These are phyloP conservation scores for Amylostereum areolatum DNA, from an alignment of 1,284 basidiomycete genomes.

Conservation along the genomic window DNA sequence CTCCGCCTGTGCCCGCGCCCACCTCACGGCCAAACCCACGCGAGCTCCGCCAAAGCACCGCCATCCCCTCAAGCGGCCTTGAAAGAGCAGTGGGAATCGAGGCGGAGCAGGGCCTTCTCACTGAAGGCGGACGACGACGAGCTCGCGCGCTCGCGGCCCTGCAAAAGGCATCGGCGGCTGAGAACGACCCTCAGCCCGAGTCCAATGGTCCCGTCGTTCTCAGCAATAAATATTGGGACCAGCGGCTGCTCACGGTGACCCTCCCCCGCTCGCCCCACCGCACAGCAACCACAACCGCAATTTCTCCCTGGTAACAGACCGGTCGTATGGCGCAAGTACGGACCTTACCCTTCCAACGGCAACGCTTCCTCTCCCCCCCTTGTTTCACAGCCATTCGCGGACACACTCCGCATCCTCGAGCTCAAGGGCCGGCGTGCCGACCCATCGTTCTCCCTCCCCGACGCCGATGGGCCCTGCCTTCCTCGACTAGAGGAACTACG, in stretches of 20 bases:
- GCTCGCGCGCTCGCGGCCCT: slow-evolving; percentile 48
- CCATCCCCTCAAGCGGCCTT: slow-evolving; percentile 19
- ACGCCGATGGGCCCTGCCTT: slow-evolving; percentile 35
- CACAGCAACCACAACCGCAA: slow-evolving; percentile 45
- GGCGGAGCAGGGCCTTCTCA: slow-evolving; percentile 64
- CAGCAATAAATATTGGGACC: slow-evolving; percentile 52
- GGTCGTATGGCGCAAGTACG: slow-evolving; percentile 25
- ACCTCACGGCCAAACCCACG: slow-evolving; percentile 6
- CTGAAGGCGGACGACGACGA: slow-evolving; percentile 62
- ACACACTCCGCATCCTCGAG: slow-evolving; percentile 51
- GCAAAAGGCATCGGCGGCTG: slow-evolving; percentile 20
- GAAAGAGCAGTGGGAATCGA: slow-evolving; percentile 77
- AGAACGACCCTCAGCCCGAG: not conserved
- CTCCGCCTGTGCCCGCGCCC: slow-evolving; percentile 16
- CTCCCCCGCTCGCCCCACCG: slow-evolving; percentile 55
- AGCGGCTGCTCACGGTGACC: slow-evolving; percentile 48
- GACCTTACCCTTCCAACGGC: slow-evolving; percentile 57
- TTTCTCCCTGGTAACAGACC: slow-evolving; percentile 43
- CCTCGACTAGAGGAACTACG: slow-evolving; percentile 60
- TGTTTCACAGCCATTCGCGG: slow-evolving; percentile 51
- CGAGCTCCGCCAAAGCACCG: slow-evolving; percentile 7
- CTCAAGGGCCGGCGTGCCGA: slow-evolving; percentile 65
- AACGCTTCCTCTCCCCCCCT: slow-evolving; percentile 60
- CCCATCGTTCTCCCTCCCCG: slow-evolving; percentile 51
- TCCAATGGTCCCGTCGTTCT: slow-evolving; percentile 27